Evolutionary conservation across 768 basidiomycete genomes (phyloP), one percentile per base, ranked within the genome.

Genomic region (Suillus tomentosus): DNA sequence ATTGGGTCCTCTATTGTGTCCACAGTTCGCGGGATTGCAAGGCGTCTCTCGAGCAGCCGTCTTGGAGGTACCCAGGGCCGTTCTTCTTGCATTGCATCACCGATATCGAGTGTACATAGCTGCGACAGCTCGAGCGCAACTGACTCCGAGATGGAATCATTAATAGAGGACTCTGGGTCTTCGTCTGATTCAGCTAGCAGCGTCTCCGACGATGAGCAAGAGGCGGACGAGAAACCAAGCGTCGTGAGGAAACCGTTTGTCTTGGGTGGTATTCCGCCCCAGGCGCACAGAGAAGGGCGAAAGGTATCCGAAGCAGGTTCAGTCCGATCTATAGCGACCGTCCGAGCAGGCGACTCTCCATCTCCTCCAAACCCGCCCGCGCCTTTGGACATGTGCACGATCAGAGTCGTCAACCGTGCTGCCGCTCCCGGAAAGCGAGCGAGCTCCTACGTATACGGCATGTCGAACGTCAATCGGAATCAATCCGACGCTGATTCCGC

Each of bases 111-210:
- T 19, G 77, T 79, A 45, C 77, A 81, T 51, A 81, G 82, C 76
- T 80, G 78, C 69, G 80, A 78, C 42, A 80, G 79, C 48, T 59
- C 79, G 54, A 84, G 79, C 40, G 77, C 81, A 34, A 79, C 79
- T 5, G 80, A 80, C 42, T 88, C 88, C 3, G 89, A 89, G 59
- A 79, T 87, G 70, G 85, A 82, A 63, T 88, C 86, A 34, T 76
- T 89, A 54, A 82, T 83, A n/a, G 87, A 89, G 65, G 86, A 89
- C 66, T 83, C 80, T 24, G 84, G 82, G 34, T 87, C 86, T 14
- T 86, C 85, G 37, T 75, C 71, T 14, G 85, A 83, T 47, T 87
- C 82, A 64, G 67, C 73, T 56, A 80, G 79, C 48, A 85, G 82
- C 64, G 15, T 58, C 17, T 84, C 85, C 24, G 85, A 85, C 54